Conservation (phyloP, 2,329 filamentous ascomycete species). For the Tolypocladium ovalisporum region DNA sequence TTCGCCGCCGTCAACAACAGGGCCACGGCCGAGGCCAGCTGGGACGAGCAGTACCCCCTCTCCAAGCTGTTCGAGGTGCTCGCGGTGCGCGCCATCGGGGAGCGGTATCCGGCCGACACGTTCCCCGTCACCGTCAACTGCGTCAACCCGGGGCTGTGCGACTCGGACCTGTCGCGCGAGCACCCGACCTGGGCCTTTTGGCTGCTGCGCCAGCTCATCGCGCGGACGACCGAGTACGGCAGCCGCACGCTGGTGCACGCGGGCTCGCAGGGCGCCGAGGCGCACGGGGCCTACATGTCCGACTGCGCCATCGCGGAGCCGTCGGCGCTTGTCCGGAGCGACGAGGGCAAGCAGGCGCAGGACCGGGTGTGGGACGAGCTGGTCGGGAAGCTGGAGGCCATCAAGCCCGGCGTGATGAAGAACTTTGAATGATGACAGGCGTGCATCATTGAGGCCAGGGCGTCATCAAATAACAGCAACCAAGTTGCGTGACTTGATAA, state of each 20-base stretch:
- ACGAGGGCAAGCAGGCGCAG: slow-evolving; percentile 1
- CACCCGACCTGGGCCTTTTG: slow-evolving; percentile 10
- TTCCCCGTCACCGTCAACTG: slow-evolving; percentile 34
- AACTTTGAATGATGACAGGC: background rate
- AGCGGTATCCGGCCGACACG: background rate
- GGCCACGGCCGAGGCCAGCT: slow-evolving; percentile 1
- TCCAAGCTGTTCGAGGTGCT: slow-evolving; percentile 22
- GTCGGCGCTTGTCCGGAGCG: background rate
- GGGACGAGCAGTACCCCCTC: slow-evolving; percentile 12
- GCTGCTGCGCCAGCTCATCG: slow-evolving; percentile 22
- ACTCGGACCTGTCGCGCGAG: slow-evolving; percentile 30
- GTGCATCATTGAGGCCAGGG: background rate
- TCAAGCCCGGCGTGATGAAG: background rate
- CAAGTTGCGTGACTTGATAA: no score
- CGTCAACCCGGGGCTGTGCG: slow-evolving; percentile 41
- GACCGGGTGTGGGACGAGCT: slow-evolving; percentile 1
- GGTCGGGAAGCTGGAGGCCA: background rate
- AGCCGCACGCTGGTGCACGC: slow-evolving; percentile 16
- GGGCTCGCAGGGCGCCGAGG: background rate
- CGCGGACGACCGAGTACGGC: slow-evolving; percentile 34
- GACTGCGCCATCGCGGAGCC: background rate
- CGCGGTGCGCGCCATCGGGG: slow-evolving; percentile 11
- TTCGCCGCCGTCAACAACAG: slow-evolving; percentile 16
- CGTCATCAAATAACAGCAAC: background rate
- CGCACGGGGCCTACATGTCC: background rate